These are phyloP conservation scores for Nakazawaea wyomingensis DNA, from an alignment of 805 yeast genomes.

Conservation along the genomic window DNA sequence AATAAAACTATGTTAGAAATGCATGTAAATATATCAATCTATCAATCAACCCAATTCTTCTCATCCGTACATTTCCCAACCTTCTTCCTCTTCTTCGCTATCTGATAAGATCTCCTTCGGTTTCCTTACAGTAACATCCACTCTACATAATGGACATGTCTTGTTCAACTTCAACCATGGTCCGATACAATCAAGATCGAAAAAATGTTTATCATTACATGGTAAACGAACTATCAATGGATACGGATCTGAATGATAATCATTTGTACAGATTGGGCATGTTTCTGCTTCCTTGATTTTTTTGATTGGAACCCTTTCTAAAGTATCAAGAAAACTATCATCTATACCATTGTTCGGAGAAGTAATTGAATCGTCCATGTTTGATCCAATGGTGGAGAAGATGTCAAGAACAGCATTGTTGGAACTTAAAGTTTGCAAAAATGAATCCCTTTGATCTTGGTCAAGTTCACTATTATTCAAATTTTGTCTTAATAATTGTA, in stretches of 20 bases:
- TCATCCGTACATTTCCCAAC: conserved; percentile 76
- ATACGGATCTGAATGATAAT: conserved; percentile 63
- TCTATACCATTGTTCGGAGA: too few species aligned
- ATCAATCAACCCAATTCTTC: background rate
- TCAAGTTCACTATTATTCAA: conserved; percentile 8
- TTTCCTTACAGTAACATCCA: conserved; percentile 54
- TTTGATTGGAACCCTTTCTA: conserved; percentile 61
- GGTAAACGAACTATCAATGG: conserved; percentile 76
- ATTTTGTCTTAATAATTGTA: conserved; percentile 3
- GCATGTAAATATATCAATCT: conserved; percentile 1
- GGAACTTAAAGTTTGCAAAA: background rate
- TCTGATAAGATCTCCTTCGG: conserved; percentile 29
- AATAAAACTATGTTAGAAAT: background rate
- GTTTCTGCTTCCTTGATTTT: conserved; percentile 44
- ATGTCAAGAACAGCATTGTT: conserved; percentile 4
- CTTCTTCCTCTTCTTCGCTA: conserved; percentile 58
- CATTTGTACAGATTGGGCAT: conserved; percentile 82
- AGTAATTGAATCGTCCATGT: background rate
- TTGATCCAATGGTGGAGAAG: conserved; percentile 1
- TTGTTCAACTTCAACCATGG: conserved; percentile 78
- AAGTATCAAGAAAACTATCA: conserved; percentile 65
- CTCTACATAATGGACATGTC: conserved; percentile 86
- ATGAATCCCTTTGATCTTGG: background rate
- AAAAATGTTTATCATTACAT: conserved; percentile 64
- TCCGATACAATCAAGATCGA: conserved; percentile 85